Conservation (phyloP, 441 rosid species). For the Corymbia citriodora region DNA sequence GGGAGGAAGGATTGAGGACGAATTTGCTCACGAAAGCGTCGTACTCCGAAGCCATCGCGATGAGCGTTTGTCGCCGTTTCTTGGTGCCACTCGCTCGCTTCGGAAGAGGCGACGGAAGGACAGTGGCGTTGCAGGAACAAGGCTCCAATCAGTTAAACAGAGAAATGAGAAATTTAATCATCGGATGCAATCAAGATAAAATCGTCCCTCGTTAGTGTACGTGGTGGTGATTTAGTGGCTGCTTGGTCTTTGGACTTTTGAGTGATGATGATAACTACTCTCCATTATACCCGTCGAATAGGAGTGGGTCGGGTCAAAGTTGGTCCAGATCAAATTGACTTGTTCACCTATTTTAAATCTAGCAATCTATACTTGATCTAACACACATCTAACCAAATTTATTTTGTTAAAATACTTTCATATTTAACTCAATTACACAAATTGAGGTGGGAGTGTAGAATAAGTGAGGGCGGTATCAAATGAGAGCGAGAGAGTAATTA, state of each 20-base stretch:
- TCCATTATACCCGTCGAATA: no score
- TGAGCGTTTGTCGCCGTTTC: background rate
- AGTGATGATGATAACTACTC: background rate
- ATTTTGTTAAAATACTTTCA: accelerated
- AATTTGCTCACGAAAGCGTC: constrained; percentile 87
- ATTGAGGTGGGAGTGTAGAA: accelerated
- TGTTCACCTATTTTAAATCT: background rate
- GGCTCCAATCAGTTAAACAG: background rate
- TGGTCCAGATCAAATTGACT: background rate
- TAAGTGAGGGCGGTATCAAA: accelerated
- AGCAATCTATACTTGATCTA: no score
- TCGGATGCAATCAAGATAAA: background rate
- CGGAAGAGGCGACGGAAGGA: accelerated
- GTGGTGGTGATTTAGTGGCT: background rate
- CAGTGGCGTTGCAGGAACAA: accelerated
- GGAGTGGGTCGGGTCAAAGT: accelerated
- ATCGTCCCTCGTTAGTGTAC: background rate
- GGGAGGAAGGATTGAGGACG: constrained; percentile 32
- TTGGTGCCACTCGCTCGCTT: background rate
- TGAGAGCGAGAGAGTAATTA: accelerated
- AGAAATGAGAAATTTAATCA: background rate
- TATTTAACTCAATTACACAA: background rate
- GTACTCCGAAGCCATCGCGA: constrained; percentile 23
- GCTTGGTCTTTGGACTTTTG: background rate
- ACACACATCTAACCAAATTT: background rate